Evolutionary conservation across 1,284 basidiomycete species (phyloP).

Genomic region (Ustilago trichophora): DNA sequence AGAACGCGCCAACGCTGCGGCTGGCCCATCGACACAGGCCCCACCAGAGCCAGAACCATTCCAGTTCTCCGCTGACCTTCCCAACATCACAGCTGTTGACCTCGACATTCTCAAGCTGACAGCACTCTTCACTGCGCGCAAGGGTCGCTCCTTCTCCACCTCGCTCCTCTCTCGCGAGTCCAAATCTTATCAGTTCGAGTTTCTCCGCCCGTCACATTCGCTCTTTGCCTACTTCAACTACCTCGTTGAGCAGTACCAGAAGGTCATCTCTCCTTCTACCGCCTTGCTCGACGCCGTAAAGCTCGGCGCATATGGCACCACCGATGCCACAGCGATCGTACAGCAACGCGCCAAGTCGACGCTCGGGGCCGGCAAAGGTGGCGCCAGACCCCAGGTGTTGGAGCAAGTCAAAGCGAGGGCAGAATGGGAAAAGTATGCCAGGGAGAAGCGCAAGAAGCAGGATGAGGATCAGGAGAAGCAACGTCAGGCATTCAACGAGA

Average conservation of each 20-base stretch:
- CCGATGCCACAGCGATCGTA: constrained; percentile 9
- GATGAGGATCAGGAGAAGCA: constrained; percentile 82
- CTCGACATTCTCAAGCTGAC: constrained; percentile 76
- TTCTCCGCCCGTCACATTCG: constrained; percentile 92
- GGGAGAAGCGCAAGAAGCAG: constrained; percentile 84
- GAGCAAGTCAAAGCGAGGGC: constrained; percentile 80
- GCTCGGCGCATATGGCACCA: constrained; percentile 47
- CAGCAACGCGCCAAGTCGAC: constrained; percentile 18
- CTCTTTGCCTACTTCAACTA: constrained; percentile 96
- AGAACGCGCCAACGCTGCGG: neutral
- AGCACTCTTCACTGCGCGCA: constrained; percentile 91
- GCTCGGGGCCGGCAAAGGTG: constrained; percentile 47
- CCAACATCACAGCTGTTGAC: constrained; percentile 88
- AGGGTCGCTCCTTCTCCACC: constrained; percentile 86
- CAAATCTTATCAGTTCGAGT: constrained; percentile 97
- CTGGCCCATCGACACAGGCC: constrained; percentile 10
- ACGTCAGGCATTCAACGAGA: constrained; percentile 76
- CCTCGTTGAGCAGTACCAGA: constrained; percentile 94
- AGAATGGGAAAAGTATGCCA: constrained; percentile 84
- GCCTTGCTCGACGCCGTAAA: constrained; percentile 77
- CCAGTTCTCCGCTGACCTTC: constrained; percentile 87
- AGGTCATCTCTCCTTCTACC: constrained; percentile 83
- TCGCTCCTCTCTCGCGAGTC: constrained; percentile 87
- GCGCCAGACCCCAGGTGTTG: constrained; percentile 76
- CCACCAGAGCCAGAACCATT: constrained; percentile 80